Conservation (phyloP, 1,284 basidiomycete genomes). For the Moesziomyces antarcticus region DNA sequence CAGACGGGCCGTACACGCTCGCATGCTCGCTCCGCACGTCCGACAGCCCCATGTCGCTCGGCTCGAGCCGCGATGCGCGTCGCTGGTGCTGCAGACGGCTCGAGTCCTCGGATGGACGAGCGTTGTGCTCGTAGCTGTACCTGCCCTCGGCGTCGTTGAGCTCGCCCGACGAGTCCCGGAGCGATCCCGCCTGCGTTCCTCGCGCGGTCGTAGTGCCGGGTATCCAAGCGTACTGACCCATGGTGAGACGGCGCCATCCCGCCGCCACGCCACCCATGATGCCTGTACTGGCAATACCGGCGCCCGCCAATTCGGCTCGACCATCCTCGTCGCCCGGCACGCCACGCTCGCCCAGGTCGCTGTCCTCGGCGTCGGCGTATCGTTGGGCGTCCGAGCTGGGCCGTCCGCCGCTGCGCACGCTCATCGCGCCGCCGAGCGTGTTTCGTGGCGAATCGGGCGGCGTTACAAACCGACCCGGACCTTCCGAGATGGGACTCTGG, state of each 20-base stretch:
- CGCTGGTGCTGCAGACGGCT: constrained; percentile 18
- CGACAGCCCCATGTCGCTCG: constrained; percentile 31
- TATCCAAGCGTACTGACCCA: constrained; percentile 47
- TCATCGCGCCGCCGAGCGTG: constrained; percentile 5
- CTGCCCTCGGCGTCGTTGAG: constrained; percentile 24
- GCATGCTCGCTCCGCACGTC: constrained; percentile 49
- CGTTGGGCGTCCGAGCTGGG: constrained; percentile 10
- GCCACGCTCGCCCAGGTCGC: constrained; percentile 1
- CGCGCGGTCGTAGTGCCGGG: constrained; percentile 19
- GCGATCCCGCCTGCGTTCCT: constrained; percentile 6
- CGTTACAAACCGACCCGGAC: constrained; percentile 22
- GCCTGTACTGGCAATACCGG: constrained; percentile 30
- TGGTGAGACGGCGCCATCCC: constrained; percentile 53
- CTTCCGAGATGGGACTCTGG: constrained; percentile 9
- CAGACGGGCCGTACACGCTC: constrained; percentile 39
- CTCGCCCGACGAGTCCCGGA: constrained; percentile 24
- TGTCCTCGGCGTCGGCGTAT: constrained; percentile 7
- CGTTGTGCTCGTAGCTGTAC: constrained; percentile 16
- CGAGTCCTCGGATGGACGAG: constrained; percentile 26
- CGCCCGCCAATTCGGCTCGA: constrained; percentile 8
- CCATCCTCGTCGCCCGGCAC: constrained; percentile 1
- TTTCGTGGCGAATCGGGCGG: constrained; percentile 28
- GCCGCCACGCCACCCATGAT: constrained; percentile 49
- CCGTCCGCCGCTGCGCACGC: constrained; percentile 2
- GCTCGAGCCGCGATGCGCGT: constrained; percentile 14